A percentile compares a stretch with the other conserved stretches of the same genome.
Evolutionary conservation across 345 rosid genomes (phyloP).

Genomic region (Hirschfeldia incana): DNA sequence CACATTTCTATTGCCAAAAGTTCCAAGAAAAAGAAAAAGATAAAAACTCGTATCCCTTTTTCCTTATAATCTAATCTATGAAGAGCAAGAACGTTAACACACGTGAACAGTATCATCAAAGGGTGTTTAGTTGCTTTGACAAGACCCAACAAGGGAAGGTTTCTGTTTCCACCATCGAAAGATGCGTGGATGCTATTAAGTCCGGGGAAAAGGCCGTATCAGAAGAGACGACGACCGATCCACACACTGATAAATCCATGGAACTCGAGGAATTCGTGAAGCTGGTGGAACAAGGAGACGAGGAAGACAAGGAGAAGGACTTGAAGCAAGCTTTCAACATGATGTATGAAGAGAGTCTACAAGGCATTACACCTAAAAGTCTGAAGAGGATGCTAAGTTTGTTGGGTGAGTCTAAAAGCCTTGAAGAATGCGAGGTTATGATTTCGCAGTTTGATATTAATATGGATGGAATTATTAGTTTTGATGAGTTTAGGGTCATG

Average conservation of each 20-base stretch:
- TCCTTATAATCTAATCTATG: no score
- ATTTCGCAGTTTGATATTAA: slow-evolving; percentile 55
- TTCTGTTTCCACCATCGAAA: slow-evolving; percentile 47
- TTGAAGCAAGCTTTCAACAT: slow-evolving; percentile 53
- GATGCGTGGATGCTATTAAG: slow-evolving; percentile 44
- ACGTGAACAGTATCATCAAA: slow-evolving; percentile 34
- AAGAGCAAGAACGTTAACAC: slow-evolving; percentile 15
- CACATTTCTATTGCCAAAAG: neutral
- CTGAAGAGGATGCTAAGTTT: slow-evolving; percentile 57
- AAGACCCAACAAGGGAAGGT: slow-evolving; percentile 50
- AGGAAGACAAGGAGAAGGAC: slow-evolving; percentile 50
- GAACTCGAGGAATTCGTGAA: slow-evolving; percentile 56
- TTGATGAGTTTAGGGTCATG: slow-evolving; percentile 69
- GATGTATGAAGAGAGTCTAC: slow-evolving; percentile 49
- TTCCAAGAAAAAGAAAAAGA: neutral
- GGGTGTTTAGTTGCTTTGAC: slow-evolving; percentile 54
- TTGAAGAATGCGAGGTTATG: slow-evolving; percentile 54
- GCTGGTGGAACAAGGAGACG: slow-evolving; percentile 50
- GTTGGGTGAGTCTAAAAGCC: slow-evolving; percentile 49
- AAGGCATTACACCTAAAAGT: slow-evolving; percentile 62
- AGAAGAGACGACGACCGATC: slow-evolving; percentile 23
- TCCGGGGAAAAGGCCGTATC: slow-evolving; percentile 40
- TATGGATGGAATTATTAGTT: slow-evolving; percentile 59
- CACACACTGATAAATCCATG: slow-evolving; percentile 48
- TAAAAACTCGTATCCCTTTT: neutral